Evolutionary conservation across 257 asterid genomes (phyloP), one percentile per base, ranked within the genome.

Genomic region (Perilla frutescens): DNA sequence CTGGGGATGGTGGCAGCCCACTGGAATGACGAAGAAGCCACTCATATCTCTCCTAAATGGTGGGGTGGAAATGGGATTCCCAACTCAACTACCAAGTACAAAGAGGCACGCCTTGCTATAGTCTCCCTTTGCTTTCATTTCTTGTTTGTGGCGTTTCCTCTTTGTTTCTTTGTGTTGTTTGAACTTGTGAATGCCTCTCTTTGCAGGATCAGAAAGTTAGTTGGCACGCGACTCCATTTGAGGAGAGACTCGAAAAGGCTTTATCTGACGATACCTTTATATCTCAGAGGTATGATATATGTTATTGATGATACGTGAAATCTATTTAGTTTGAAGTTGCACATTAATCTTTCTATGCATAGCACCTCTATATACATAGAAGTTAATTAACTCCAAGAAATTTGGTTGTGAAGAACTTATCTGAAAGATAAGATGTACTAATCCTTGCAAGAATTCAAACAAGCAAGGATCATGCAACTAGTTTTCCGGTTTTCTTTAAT

Each of bases 151-250:
- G 37, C 48, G 61, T 37, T 48, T 69, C 13, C 14, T 36, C 32
- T 20, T 26, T 10, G 4, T 12, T 15, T 36, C 0, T 32, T 60
- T 6, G 15, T 41, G 49, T 13, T 58, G 57, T 60, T 51, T 66
- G 11, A 7, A 66, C 31, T 12, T 20, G 57, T 31, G 41, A 62
- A n/a, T 55, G 11, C 56, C 39, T n/a, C 60, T 39, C 14, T 74
- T 61, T 15, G 29, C 83, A 87, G 91, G 91, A 87, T 77, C 90
- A 91, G 84, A 93, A 89, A 77, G 96, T 93, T 49, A 88, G 83
- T 61, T 93, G 96, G 97, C 98, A 93, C 68, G 97, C 96, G 3
- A 93, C 98, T 9, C 97, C 98, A 49, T 93, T 93, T 75, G 98
- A 88, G 78, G 94, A 85, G 91, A 89, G 98, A 76, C 84, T 93